Base-by-base conservation (phyloP, 2,329 filamentous ascomycete genomes). In the Bipolaris bicolor region DNA sequence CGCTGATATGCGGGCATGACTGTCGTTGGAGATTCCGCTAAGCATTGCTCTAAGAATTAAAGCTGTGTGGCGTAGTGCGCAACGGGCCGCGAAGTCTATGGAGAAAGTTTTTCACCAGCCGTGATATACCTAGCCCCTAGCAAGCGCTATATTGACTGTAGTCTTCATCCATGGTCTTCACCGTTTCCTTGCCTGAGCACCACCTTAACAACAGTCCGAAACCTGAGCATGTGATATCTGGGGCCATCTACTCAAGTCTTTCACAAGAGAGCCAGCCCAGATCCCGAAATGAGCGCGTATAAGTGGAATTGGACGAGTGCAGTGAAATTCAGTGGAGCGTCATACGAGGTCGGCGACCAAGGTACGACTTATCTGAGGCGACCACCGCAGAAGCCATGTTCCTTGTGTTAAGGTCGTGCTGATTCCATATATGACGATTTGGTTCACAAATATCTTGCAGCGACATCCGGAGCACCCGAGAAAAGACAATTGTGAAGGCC, bases 61-160 rank as follows among this genome's bases (percentile, higher is more conserved):
- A 34, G 33, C 24, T 39, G n/a, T 34, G 24, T 29, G 41, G 33
- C 26, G 31, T 47, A 22, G 15, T 39, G 22, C 41, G 41, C 50
- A 41, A 47, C 50, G 50, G 50, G 50, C 50, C 50, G 50, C 13
- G 16, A 36, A 29, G 50, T 52, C 33, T 22, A 47, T 37, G 16
- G 20, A 7, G 13, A 5, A 20, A 7, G 16, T 5, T 16, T 37
- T 3, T 5, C n/a, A 13, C 50, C 41, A 47, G 45, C 39, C 33
- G 29, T 22, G n/a, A 36, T n/a, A 18, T 52, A 18, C 41, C 20
- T n/a, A 44, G 29, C 29, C 5, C 10, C 10, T 13, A 5, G 3
- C 18, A 20, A 16, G n/a, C 37, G 10, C 22, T 2, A 24, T 51
- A 7, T 9, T 5, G 11, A 26, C 29, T 36, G 11, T 11, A 20